Conservation (phyloP, 768 basidiomycete species). For the Russula sp. region DNA sequence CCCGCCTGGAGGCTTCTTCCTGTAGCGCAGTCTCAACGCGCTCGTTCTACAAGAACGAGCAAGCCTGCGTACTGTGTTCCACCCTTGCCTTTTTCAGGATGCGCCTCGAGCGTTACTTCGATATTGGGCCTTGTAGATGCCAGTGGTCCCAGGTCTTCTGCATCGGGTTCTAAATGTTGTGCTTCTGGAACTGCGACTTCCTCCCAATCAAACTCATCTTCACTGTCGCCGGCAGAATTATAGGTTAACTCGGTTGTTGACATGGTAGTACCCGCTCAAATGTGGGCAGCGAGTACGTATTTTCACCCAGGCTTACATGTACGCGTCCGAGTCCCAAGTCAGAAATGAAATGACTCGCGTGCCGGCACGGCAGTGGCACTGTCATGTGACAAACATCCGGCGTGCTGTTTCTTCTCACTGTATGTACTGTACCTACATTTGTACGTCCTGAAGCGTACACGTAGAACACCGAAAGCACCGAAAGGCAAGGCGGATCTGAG, state of each 20-base stretch:
- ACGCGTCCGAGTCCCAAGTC: background rate
- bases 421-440: too few relatives aligned
- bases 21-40: constrained; percentile 14
- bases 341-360: background rate
- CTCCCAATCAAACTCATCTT: constrained; percentile 25
- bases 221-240: constrained; percentile 7
- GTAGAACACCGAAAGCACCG: too few relatives aligned
- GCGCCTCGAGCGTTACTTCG: constrained; percentile 64
- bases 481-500: too few relatives aligned
- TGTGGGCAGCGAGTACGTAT: background rate
- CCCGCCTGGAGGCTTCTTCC: constrained; percentile 36
- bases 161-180: background rate
- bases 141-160: constrained; percentile 25
- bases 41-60: background rate
- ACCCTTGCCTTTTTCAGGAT: constrained; percentile 36
- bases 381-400: background rate
- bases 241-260: constrained; percentile 2
- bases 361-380: background rate
- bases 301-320: background rate
- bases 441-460: too few relatives aligned
- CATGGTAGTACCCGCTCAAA: constrained; percentile 14
- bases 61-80: constrained; percentile 41
- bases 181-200: constrained; percentile 20
- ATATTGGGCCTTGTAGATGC: constrained; percentile 41
- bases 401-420: too few relatives aligned